A percentile compares a stretch with the other conserved stretches of the same genome.
Evolutionary conservation across 2,329 filamentous ascomycete species (phyloP).

Genomic region (Botryotinia globosa): DNA sequence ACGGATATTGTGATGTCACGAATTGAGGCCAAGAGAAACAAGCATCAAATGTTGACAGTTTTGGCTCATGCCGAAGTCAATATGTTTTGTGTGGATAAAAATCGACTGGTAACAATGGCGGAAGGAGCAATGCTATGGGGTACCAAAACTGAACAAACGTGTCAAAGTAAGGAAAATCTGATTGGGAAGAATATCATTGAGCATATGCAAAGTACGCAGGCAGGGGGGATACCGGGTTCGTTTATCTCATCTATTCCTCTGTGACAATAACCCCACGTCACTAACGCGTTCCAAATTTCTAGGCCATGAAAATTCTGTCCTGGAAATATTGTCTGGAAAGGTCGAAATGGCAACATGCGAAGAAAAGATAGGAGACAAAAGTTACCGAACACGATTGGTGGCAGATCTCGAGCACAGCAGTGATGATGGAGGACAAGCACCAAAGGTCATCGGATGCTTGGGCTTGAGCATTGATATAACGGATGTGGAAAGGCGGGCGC

Average conservation of each 20-base stretch:
- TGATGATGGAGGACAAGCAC: conserved; percentile 26
- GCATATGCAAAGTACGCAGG: conserved; percentile 18
- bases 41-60: conserved; percentile 30
- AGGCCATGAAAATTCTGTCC: conserved; percentile 26
- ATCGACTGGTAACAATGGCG: conserved; percentile 26
- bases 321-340: conserved; percentile 27
- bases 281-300: not conserved
- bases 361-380: conserved; percentile 24
- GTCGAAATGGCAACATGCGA: conserved; percentile 29
- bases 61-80: conserved; percentile 33
- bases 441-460: conserved; percentile 29
- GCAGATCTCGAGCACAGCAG: conserved; percentile 29
- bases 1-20: conserved; percentile 30
- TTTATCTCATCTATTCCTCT: not conserved
- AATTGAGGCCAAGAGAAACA: conserved; percentile 30
- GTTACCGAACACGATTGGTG: conserved; percentile 29
- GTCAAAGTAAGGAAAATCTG: conserved; percentile 21
- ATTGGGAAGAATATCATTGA: conserved; percentile 26
- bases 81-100: conserved; percentile 28
- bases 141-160: not conserved
- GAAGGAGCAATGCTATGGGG: conserved; percentile 29
- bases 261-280: not conserved
- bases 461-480: conserved; percentile 33
- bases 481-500: conserved; percentile 29
- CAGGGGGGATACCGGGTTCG: conserved; percentile 21